Conservation (phyloP, 164 flowering plant species). For the Echeveria elegans region DNA sequence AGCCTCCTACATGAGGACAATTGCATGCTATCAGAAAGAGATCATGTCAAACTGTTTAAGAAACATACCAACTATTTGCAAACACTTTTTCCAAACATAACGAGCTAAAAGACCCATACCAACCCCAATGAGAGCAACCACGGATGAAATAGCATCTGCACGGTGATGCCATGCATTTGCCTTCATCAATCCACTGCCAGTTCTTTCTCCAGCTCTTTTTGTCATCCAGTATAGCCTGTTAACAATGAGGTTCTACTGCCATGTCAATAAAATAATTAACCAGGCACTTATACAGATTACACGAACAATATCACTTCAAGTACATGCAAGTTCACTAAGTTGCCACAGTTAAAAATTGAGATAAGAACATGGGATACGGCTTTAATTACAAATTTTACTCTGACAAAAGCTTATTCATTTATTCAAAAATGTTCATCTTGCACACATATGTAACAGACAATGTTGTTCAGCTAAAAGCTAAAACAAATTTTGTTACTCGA, state of each 20-base stretch:
- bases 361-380: no score
- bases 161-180: constrained; percentile 99
- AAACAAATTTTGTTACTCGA: no score
- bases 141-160: constrained; percentile 89
- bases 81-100: background rate
- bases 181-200: constrained; percentile 86
- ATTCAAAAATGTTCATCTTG: no score
- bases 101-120: constrained; percentile 41
- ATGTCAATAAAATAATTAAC: no score
- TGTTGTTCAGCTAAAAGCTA: no score
- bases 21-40: constrained; percentile 11
- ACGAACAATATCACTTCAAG: no score
- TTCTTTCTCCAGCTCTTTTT: constrained; percentile 82
- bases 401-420: no score
- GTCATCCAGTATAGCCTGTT: constrained; percentile 82
- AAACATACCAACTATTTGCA: background rate
- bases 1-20: constrained; percentile 53
- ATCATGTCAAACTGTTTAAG: background rate
- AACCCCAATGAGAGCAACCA: constrained; percentile 93
- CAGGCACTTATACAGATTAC: background rate
- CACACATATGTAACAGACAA: no score
- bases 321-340: no score
- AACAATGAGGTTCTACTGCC: background rate
- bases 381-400: no score
- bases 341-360: no score